phyloP scores from a whole-genome alignment of 1,284 basidiomycete species.

The Naganishia cerealis region DNA sequence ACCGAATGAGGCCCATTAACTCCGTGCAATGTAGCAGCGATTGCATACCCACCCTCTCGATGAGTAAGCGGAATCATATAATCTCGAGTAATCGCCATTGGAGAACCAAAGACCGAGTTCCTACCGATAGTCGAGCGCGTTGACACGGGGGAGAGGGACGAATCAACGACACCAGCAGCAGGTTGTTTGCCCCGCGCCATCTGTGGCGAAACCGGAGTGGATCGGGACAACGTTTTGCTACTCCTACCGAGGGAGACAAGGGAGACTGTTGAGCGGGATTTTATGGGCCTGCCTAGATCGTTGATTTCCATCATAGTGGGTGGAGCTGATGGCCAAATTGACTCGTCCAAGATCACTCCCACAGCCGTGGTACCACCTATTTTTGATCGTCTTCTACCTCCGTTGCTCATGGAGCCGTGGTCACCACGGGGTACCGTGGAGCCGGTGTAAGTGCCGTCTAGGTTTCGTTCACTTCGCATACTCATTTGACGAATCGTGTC shows the following conservation, averaged over 20 bases:
- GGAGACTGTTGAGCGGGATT: constrained; percentile 23
- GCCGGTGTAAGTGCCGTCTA: not conserved
- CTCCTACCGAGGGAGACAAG: constrained; percentile 16
- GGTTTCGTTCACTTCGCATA: constrained; percentile 33
- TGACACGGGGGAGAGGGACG: constrained; percentile 16
- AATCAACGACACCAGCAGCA: not conserved
- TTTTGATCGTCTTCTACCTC: constrained; percentile 14
- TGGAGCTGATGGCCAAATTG: constrained; percentile 37
- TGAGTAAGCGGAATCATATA: constrained; percentile 24
- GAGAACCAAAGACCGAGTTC: not conserved
- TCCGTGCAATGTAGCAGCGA: constrained; percentile 43
- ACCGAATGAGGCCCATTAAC: not conserved
- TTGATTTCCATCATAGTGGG: constrained; percentile 27
- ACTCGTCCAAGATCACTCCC: constrained; percentile 34
- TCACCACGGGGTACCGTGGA: constrained; percentile 1
- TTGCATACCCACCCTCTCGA: constrained; percentile 52
- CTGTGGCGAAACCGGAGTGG: constrained; percentile 15
- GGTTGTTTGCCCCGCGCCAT: constrained; percentile 19
- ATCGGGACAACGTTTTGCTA: constrained; percentile 15
- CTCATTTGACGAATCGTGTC: constrained; percentile 49
- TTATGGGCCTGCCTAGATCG: constrained; percentile 2
- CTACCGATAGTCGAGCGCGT: constrained; percentile 16
- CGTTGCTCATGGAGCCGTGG: constrained; percentile 5
- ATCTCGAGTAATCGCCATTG: constrained; percentile 7
- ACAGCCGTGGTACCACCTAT: not conserved